Base-by-base conservation (phyloP, 345 rosid species). In the Carallia pectinifolia region DNA sequence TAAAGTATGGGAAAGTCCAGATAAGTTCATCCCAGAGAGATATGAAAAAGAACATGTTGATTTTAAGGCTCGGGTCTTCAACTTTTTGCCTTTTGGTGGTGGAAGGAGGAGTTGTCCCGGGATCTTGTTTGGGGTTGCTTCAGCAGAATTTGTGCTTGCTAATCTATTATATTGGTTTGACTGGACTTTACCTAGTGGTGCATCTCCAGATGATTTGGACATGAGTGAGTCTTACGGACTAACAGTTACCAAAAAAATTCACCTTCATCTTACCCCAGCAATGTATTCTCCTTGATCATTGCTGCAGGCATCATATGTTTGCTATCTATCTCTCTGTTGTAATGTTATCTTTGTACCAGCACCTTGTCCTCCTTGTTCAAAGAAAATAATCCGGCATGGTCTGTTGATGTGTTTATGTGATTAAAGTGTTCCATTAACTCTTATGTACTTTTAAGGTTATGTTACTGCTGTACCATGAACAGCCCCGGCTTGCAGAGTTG, bases 21-120 rank as follows among this genome's bases (percentile, higher is more conserved):
- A 76, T 4, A 36, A 69, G 29, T 76, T 71, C 53, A 44, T 29
- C 1, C 80, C 75, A 5, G 77, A 76, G 27, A 80, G 80, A 40
- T 80, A 72, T 58, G 70, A 58, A 48, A 34, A 72, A 9, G 16
- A 65, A 16, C 47, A 61, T 8, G 12, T 27, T 7, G 71, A 73
- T 67, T 61, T 23, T 39, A 66, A 17, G 23, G 56, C 66, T 1
- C 40, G 58, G 10, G 59, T 58, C 13, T 69, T 55, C 9, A 58
- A 64, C 2, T 64, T 63, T 40, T 13, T 75, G 33, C 73, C 79
- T 4, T 76, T 76, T 27, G 79, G 79, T 53, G 65, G 62, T 0
- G 75, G 79, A 6, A 70, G 79, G 23, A 76, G 75, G 50, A 17
- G 59, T 2, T 76, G 79, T 48, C 79, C 75, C 5, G 79, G 79